Evolutionary conservation across 441 rosid species (phyloP).

Genomic region (Aquilaria agallochum): DNA sequence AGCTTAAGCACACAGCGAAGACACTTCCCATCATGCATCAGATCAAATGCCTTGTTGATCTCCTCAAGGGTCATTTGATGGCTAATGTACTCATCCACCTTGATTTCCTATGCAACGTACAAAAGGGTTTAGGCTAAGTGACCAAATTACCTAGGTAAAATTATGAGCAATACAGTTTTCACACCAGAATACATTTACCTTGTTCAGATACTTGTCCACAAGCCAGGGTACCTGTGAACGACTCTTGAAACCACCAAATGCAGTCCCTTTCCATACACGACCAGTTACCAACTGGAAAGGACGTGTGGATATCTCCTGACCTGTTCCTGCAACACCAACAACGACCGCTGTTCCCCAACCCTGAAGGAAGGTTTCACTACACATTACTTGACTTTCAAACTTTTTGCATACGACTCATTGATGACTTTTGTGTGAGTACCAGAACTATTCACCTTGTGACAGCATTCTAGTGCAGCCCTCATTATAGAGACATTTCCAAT

Average conservation of each 20-base stretch:
- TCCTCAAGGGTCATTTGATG: slow-evolving; percentile 67
- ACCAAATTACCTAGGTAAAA: neutral
- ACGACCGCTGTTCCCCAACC: slow-evolving; percentile 98
- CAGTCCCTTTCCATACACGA: slow-evolving; percentile 99
- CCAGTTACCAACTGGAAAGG: slow-evolving; percentile 99
- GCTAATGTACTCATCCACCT: slow-evolving; percentile 89
- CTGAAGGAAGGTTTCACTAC: slow-evolving; percentile 27
- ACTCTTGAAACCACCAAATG: slow-evolving; percentile 99
- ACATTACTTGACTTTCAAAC: slow-evolving; percentile 9
- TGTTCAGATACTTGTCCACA: slow-evolving; percentile 90
- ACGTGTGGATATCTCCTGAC: slow-evolving; percentile 93
- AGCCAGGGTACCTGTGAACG: slow-evolving; percentile 99
- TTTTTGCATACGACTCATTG: neutral
- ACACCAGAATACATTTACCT: slow-evolving; percentile 33
- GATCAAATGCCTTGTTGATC: slow-evolving; percentile 83
- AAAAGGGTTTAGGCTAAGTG: neutral
- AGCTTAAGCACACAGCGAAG: slow-evolving; percentile 81
- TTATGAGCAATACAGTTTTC: too few species aligned
- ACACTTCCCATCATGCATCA: slow-evolving; percentile 85
- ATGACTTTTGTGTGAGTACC: slow-evolving; percentile 4
- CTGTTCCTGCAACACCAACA: slow-evolving; percentile 97
- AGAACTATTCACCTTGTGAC: slow-evolving; percentile 69
- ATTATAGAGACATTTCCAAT: slow-evolving; percentile 90
- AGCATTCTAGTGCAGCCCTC: slow-evolving; percentile 97
- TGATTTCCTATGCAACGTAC: slow-evolving; percentile 62